Conservation (phyloP, 306 rosid genomes). For the Phaseolus lunatus region DNA sequence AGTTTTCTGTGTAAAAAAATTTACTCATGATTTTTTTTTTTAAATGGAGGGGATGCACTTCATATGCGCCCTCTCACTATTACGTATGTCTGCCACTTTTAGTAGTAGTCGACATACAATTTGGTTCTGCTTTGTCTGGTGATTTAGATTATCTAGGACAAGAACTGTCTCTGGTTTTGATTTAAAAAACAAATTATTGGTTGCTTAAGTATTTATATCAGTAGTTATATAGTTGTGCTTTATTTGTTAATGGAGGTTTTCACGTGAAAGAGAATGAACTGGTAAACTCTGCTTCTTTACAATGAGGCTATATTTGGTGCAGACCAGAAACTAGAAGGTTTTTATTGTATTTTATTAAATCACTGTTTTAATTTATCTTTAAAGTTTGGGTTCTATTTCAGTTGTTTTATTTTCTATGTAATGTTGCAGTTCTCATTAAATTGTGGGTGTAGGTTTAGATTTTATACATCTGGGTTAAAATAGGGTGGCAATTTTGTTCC, state of each 20-base stretch:
- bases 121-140: neutral
- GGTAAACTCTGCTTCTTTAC: neutral
- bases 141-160: conserved; percentile 1
- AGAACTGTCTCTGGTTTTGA: neutral
- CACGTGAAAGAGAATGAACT: conserved; percentile 32
- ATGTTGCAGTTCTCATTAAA: neutral
- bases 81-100: too few species aligned
- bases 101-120: neutral
- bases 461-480: conserved; percentile 1
- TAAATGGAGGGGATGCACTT: too few species aligned
- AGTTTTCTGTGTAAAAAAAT: too few species aligned
- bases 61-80: too few species aligned
- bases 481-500: conserved; percentile 12
- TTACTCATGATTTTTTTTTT: too few species aligned
- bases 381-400: conserved; percentile 1
- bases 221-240: neutral
- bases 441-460: conserved; percentile 9
- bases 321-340: neutral
- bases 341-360: neutral
- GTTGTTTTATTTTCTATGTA: neutral
- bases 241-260: conserved; percentile 23
- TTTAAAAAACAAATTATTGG: conserved; percentile 10
- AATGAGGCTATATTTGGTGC: neutral
- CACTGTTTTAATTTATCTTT: neutral
- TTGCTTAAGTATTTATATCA: conserved; percentile 20